Base-by-base conservation (phyloP, 1,139 yeast species). In the Yamadazyma triangularis region DNA sequence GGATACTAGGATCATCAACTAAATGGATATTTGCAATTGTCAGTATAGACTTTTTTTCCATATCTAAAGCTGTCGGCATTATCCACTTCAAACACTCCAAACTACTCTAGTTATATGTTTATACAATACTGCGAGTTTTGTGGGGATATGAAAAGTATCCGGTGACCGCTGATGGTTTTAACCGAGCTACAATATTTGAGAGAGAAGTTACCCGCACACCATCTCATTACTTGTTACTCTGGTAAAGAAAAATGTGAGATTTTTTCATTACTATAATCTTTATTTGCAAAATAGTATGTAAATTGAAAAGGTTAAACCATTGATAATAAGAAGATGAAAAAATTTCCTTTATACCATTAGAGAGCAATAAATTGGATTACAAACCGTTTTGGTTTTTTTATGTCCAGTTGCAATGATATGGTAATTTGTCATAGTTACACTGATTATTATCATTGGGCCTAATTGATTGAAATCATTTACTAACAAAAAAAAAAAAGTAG, bases 401-500 rank as follows among this genome's bases (percentile, higher is more conserved):
- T 47, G 53, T 53, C 58, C 53, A n/a, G n/a, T 45, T 60, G 71
- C 72, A 53, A 59, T 66, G 73, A 66, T 56, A 55, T 58, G 73
- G 72, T 65, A 64, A 24, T 56, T 64, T 62, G 72, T 66, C 72
- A 65, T 65, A 66, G 72, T 66, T 65, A 66, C 72, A 65, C 72
- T 66, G 72, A 66, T 49, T 41, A 33, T 37, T 33, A 24, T 25
- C 13, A 6, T 25, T 28, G 9, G n/a, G n/a, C n/a, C n/a, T n/a
- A n/a, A n/a, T n/a, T n/a, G n/a, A n/a, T n/a, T n/a, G n/a, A n/a
- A n/a, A n/a, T n/a, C n/a, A n/a, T n/a, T n/a, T n/a, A n/a, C n/a
- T n/a, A n/a, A n/a, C n/a, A n/a, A n/a, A n/a, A n/a, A n/a, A n/a
- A n/a, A n/a, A n/a, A n/a, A n/a, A n/a, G n/a, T n/a, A n/a, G n/a